phyloP scores from a whole-genome alignment of 768 basidiomycete species.

The Inosperma sp. region DNA sequence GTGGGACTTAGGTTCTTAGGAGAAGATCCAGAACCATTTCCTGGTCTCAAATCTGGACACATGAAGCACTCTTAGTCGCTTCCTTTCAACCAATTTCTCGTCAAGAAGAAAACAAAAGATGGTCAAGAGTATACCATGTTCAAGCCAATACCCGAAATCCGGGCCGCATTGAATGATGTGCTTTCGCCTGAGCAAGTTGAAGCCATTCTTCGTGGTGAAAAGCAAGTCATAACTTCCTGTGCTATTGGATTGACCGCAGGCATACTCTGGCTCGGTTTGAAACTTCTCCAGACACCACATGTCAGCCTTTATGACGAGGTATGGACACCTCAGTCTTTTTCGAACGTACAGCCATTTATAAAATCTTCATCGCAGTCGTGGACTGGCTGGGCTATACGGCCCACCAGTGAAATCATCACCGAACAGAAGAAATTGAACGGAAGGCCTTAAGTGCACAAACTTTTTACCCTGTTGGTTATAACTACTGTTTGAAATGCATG shows the following conservation, averaged over 20 bases:
- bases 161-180: slow-evolving; percentile 52
- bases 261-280: slow-evolving; percentile 89
- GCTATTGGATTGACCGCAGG: slow-evolving; percentile 99
- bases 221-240: slow-evolving; percentile 69
- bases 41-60: slow-evolving; percentile 85
- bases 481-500: too few species aligned
- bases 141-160: slow-evolving; percentile 53
- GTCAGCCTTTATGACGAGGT: slow-evolving; percentile 94
- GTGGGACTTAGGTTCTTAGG: slow-evolving; percentile 61
- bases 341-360: slow-evolving; percentile 5
- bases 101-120: slow-evolving; percentile 36
- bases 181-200: slow-evolving; percentile 56
- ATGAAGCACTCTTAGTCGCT: slow-evolving; percentile 84
- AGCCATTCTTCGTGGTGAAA: slow-evolving; percentile 56
- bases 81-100: slow-evolving; percentile 75
- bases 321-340: slow-evolving; percentile 18
- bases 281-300: slow-evolving; percentile 56
- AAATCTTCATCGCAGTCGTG: slow-evolving; percentile 59
- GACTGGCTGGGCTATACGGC: slow-evolving; percentile 85
- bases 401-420: slow-evolving; percentile 62
- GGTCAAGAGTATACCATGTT: slow-evolving; percentile 55
- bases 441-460: too few species aligned
- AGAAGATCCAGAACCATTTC: slow-evolving; percentile 81
- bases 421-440: too few species aligned
- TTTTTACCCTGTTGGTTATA: too few species aligned